These are phyloP conservation scores for Hanseniaspora nectarophila DNA, from an alignment of 805 yeast genomes.

Conservation along the genomic window DNA sequence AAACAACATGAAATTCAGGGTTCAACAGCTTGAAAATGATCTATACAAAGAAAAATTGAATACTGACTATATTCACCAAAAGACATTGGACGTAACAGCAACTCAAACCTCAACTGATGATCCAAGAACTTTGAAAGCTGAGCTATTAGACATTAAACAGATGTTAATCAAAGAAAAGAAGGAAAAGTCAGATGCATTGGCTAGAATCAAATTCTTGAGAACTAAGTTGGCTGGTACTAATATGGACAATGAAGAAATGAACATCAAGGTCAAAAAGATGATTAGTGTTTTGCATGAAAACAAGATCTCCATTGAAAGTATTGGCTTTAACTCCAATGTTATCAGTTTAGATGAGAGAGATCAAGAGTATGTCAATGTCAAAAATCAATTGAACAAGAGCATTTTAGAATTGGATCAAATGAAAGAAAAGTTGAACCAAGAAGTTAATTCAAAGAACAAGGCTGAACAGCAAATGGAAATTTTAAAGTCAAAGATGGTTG, in stretches of 20 bases:
- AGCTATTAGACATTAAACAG: constrained; percentile 43
- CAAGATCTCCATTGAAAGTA: constrained; percentile 22
- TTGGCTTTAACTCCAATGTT: constrained; percentile 20
- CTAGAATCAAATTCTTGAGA: constrained; percentile 50
- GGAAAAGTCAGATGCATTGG: constrained; percentile 35
- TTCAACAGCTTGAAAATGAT: constrained; percentile 30
- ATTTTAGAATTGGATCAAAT: constrained; percentile 38
- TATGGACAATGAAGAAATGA: constrained; percentile 42
- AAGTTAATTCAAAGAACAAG: constrained; percentile 38
- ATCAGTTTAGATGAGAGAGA: constrained; percentile 23
- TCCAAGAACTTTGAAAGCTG: constrained; percentile 31
- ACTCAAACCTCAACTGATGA: constrained; percentile 25
- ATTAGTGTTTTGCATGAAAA: constrained; percentile 24
- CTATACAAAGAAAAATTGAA: constrained; percentile 26
- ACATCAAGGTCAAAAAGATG: constrained; percentile 33
- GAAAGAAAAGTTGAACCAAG: constrained; percentile 39
- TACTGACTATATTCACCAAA: constrained; percentile 24
- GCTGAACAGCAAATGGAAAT: constrained; percentile 37
- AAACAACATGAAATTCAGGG: constrained; percentile 23
- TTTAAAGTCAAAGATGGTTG: neutral
- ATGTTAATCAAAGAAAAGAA: constrained; percentile 36
- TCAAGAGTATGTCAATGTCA: constrained; percentile 20
- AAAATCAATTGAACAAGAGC: constrained; percentile 2
- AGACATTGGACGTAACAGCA: constrained; percentile 25
- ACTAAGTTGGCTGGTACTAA: constrained; percentile 55